These are phyloP conservation scores for Casaregolazyma lundiana DNA, from an alignment of 1,139 yeast species.

Conservation along the genomic window DNA sequence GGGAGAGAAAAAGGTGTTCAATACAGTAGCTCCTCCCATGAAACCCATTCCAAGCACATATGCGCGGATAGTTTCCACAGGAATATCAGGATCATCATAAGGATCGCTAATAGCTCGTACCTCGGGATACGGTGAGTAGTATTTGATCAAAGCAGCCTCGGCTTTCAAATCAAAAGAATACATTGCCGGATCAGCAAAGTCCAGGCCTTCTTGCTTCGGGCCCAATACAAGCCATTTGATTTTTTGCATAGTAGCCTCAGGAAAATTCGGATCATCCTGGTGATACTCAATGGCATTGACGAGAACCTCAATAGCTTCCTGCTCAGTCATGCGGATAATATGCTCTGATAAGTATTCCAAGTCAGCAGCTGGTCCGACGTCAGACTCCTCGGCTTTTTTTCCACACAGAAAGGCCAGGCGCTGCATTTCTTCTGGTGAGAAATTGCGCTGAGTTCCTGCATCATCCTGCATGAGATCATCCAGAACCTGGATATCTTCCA, in stretches of 20 bases:
- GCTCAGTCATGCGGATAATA: slow-evolving; percentile 29
- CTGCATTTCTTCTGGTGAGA: background rate
- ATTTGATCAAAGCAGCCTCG: slow-evolving; percentile 41
- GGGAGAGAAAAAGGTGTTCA: slow-evolving; percentile 53
- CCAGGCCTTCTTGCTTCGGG: slow-evolving; percentile 16
- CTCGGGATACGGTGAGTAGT: slow-evolving; percentile 49
- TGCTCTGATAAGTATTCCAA: background rate
- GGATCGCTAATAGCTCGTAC: slow-evolving; percentile 47
- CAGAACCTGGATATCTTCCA: background rate
- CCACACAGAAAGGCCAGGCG: background rate
- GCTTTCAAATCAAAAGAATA: background rate
- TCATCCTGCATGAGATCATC: background rate
- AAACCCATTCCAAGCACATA: slow-evolving; percentile 52
- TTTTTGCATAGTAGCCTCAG: slow-evolving; percentile 35
- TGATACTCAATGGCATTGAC: slow-evolving; percentile 39
- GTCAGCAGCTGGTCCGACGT: background rate
- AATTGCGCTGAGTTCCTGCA: background rate
- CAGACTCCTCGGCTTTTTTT: background rate
- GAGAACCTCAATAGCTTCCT: slow-evolving; percentile 43
- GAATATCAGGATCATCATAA: slow-evolving; percentile 39
- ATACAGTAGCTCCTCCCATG: slow-evolving; percentile 52
- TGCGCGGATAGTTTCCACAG: slow-evolving; percentile 52
- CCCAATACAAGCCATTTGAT: slow-evolving; percentile 28
- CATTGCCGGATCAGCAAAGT: slow-evolving; percentile 11
- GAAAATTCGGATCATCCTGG: slow-evolving; percentile 48